Conservation (phyloP, 768 basidiomycete species). For the Agrocybe praecox region DNA sequence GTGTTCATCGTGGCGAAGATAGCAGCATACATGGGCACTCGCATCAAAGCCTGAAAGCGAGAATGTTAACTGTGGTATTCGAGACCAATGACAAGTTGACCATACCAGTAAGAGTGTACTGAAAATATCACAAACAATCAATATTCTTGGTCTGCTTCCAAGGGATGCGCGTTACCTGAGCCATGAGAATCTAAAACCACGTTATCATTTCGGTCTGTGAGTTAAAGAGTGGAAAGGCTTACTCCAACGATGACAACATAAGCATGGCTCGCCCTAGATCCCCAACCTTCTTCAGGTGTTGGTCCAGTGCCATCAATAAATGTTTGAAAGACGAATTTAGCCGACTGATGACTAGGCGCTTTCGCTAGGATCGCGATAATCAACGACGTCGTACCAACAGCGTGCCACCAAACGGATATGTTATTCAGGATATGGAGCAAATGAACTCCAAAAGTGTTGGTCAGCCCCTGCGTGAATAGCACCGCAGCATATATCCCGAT, state of each 20-base stretch:
- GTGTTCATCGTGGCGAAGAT: not conserved
- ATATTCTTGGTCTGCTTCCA: not conserved
- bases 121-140: not conserved
- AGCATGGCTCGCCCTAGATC: slow-evolving; percentile 62
- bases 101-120: slow-evolving; percentile 70
- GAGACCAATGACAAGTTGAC: too few species aligned
- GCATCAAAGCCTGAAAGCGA: slow-evolving; percentile 66
- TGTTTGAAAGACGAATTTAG: slow-evolving; percentile 65
- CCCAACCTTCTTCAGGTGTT: slow-evolving; percentile 60
- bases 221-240: slow-evolving; percentile 10
- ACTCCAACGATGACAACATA: slow-evolving; percentile 74
- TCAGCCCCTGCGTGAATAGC: slow-evolving; percentile 65
- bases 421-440: slow-evolving; percentile 71
- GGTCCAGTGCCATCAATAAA: slow-evolving; percentile 73
- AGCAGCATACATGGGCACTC: slow-evolving; percentile 60
- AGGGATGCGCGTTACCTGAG: slow-evolving; percentile 43
- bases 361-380: slow-evolving; percentile 71
- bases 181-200: slow-evolving; percentile 55
- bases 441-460: slow-evolving; percentile 76
- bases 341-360: slow-evolving; percentile 72
- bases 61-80: not conserved
- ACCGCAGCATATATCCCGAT: slow-evolving; percentile 74
- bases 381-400: slow-evolving; percentile 65
- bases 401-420: slow-evolving; percentile 76
- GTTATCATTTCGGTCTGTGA: not conserved